Base-by-base conservation (phyloP, 2,329 filamentous ascomycete genomes). In the Endoconidiophora polonica region DNA sequence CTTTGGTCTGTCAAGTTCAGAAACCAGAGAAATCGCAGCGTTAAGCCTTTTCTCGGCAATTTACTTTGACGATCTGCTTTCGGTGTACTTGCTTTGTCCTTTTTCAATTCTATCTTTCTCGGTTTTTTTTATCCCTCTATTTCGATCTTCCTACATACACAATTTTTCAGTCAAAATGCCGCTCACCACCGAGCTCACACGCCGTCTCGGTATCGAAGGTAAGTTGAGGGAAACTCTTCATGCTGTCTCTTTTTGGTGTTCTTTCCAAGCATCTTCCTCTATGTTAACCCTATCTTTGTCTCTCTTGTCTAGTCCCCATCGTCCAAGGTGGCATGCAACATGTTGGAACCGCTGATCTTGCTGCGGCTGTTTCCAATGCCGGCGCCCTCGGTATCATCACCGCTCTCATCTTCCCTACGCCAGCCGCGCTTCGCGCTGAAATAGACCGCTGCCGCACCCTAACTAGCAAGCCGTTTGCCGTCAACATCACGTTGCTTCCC, bases 401-500 rank as follows among this genome's bases (percentile, higher is more conserved):
- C 26, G 85, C 83, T 44, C 79, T 96, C 60, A 96, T 93, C 49
- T 93, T 94, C 75, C 85, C 91, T 33, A 83, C 84, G 14, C 90
- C 91, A 44, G 85, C 87, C 65, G 87, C 86, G 62, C 80, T 98
- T 51, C 87, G 90, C 65, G 83, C 85, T 61, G 91, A 98, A 70
- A 98, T 98, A 67, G 81, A 77, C 56, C 81, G 77, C 68, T 94
- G 86, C 72, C 82, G 80, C 58, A 77, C 72, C 56, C 78, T 96
- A 70, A 91, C 85, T 52, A 70, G 72, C 55, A 74, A 78, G 56
- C 85, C 85, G 16, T 96, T 98, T 65, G 91, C 75, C 60, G 90
- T 96, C 59, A 98, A 98, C 69, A 77, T 96, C 58, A 98, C 91
- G 6, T 81, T 96, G 55, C 81, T 96, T 43, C 91, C 91, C 24